Evolutionary conservation across 257 asterid genomes (phyloP).

Genomic region (Jacaranda mimosifolia): DNA sequence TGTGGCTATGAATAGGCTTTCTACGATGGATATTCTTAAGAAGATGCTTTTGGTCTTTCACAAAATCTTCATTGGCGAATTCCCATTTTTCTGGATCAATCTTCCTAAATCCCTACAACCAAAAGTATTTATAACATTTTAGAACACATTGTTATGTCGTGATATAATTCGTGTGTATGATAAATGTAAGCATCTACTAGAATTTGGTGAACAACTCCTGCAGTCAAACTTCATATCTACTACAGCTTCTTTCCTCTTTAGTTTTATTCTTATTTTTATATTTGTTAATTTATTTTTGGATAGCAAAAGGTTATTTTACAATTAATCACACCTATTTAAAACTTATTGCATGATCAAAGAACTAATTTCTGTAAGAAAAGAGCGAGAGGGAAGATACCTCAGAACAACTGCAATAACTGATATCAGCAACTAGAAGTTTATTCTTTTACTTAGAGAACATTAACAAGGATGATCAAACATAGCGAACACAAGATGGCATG

Average conservation of each 20-base stretch:
- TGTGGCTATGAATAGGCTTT: conserved; percentile 97
- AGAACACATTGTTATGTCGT: conserved; percentile 10
- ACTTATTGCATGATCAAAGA: neutral
- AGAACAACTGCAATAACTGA: neutral
- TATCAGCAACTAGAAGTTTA: neutral
- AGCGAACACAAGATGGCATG: conserved; percentile 1
- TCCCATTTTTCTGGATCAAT: conserved; percentile 97
- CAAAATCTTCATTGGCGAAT: conserved; percentile 88
- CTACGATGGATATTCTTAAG: conserved; percentile 90
- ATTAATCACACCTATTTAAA: conserved; percentile 3
- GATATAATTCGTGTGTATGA: conserved; percentile 6
- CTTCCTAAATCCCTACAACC: conserved; percentile 86
- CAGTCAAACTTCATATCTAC: conserved; percentile 1
- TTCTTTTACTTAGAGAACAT: neutral
- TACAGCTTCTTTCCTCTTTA: neutral
- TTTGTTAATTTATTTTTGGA: neutral
- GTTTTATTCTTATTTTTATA: too few relatives aligned
- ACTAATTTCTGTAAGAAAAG: neutral
- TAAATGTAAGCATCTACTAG: neutral
- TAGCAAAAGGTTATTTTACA: neutral
- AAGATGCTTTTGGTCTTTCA: conserved; percentile 87
- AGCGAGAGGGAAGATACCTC: neutral
- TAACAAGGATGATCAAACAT: neutral
- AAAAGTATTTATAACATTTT: neutral
- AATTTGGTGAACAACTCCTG: conserved; percentile 20